These are phyloP conservation scores for Talaromyces sp. DNA, from an alignment of 2,329 filamentous ascomycete genomes.

Conservation along the genomic window DNA sequence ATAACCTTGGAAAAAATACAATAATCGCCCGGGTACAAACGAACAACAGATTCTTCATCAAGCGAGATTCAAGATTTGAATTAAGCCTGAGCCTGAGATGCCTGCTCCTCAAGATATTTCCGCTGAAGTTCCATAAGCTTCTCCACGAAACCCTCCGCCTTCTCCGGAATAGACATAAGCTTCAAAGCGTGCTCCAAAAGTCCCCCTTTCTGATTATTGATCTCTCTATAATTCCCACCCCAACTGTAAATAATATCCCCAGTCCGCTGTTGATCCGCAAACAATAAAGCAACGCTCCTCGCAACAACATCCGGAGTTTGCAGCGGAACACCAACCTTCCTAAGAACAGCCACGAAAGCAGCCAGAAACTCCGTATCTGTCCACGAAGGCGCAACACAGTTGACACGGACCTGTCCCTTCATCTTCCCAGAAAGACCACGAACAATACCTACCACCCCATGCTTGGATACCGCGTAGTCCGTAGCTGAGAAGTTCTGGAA, in stretches of 20 bases:
- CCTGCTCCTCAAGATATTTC: background rate
- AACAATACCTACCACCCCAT: slow-evolving; percentile 58
- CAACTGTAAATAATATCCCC: slow-evolving; percentile 58
- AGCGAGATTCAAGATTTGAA: background rate
- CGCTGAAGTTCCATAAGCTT: background rate
- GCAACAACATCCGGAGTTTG: slow-evolving; percentile 55
- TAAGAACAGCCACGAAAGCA: slow-evolving; percentile 24
- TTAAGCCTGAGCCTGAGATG: too few relatives aligned
- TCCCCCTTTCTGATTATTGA: slow-evolving; percentile 50
- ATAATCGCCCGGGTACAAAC: too few relatives aligned
- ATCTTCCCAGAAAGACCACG: slow-evolving; percentile 42
- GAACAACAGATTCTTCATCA: background rate
- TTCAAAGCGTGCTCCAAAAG: slow-evolving; percentile 14
- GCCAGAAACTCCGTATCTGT: slow-evolving; percentile 56
- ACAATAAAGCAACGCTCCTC: slow-evolving; percentile 52
- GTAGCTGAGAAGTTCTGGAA: slow-evolving; percentile 55
- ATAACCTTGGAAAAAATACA: too few relatives aligned
- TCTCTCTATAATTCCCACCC: slow-evolving; percentile 55
- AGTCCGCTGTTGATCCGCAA: slow-evolving; percentile 52
- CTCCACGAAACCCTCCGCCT: background rate
- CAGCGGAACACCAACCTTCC: slow-evolving; percentile 20
- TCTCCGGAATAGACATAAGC: background rate
- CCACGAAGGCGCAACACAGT: slow-evolving; percentile 60
- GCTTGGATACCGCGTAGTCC: slow-evolving; percentile 60
- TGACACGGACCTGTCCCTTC: slow-evolving; percentile 53